A percentile compares a stretch with the other conserved stretches of the same genome.
Conservation (phyloP, 2,329 filamentous ascomycete species). For the Rhytidhysteron rufulum region DNA sequence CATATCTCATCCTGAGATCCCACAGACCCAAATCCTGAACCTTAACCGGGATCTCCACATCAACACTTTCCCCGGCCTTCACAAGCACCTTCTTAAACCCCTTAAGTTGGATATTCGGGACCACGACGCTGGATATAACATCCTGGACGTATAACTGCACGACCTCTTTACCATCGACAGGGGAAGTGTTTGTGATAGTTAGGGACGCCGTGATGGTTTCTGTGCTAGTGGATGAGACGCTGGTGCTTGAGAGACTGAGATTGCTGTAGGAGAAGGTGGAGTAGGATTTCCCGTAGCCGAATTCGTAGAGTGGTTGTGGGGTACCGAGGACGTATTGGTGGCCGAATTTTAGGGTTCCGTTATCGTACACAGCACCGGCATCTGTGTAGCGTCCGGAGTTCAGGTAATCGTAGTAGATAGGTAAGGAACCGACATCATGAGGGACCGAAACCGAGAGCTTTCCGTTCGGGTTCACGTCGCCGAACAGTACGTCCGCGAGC, state of each 20-base stretch:
- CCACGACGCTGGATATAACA: constrained; percentile 57
- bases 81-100: constrained; percentile 65
- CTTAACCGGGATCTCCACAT: constrained; percentile 49
- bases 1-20: constrained; percentile 63
- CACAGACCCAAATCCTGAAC: constrained; percentile 54
- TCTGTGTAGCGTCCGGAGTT: constrained; percentile 58
- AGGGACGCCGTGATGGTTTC: constrained; percentile 59
- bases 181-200: constrained; percentile 57
- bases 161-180: constrained; percentile 60
- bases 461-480: constrained; percentile 62
- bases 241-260: constrained; percentile 48
- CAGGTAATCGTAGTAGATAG: constrained; percentile 69
- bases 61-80: constrained; percentile 56
- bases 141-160: constrained; percentile 67
- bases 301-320: constrained; percentile 59
- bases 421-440: constrained; percentile 61
- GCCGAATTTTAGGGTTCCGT: constrained; percentile 62
- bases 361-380: constrained; percentile 48
- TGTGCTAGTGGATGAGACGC: constrained; percentile 46
- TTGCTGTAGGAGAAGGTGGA: constrained; percentile 59
- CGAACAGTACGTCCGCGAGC: constrained; percentile 60
- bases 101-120: constrained; percentile 62
- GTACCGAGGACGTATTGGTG: constrained; percentile 61
- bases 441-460: constrained; percentile 66
- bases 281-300: constrained; percentile 66